These are phyloP conservation scores for Kuraishia capsulata DNA, from an alignment of 805 yeast genomes.

Conservation along the genomic window DNA sequence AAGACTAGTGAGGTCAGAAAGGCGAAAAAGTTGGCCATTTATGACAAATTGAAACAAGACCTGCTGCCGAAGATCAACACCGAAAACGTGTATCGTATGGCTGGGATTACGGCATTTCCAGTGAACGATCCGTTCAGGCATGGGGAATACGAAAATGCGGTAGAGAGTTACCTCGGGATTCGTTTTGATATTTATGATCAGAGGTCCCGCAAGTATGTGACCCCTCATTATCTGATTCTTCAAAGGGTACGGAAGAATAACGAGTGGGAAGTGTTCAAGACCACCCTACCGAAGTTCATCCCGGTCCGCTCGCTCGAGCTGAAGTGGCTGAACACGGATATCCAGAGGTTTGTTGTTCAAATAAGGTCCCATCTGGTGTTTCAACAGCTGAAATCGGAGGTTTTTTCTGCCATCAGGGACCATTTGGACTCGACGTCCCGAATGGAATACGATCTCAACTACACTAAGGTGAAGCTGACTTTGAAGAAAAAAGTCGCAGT, in stretches of 20 bases:
- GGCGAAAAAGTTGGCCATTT: conserved; percentile 3
- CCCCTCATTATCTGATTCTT: conserved; percentile 42
- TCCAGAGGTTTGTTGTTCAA: conserved; percentile 14
- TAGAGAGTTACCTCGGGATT: conserved; percentile 31
- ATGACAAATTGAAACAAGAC: conserved; percentile 8
- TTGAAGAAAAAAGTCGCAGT: conserved; percentile 11
- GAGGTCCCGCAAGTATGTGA: conserved; percentile 18
- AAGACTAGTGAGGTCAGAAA: conserved; percentile 4
- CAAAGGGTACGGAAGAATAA: conserved; percentile 14
- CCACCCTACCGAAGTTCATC: conserved; percentile 23
- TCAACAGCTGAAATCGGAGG: conserved; percentile 12
- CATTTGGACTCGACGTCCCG: conserved; percentile 7
- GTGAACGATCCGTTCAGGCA: conserved; percentile 25
- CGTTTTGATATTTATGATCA: conserved; percentile 36
- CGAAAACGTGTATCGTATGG: conserved; percentile 39
- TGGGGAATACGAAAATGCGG: conserved; percentile 4
- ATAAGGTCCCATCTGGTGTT: conserved; percentile 16
- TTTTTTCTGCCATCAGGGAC: conserved; percentile 8
- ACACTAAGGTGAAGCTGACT: conserved; percentile 15
- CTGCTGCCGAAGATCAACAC: conserved; percentile 24
- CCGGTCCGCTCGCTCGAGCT: conserved; percentile 14
- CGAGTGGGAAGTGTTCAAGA: conserved; percentile 22
- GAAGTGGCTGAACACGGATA: conserved; percentile 15
- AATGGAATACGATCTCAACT: conserved; percentile 17
- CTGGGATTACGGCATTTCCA: conserved; percentile 44